A percentile compares a stretch with the other conserved stretches of the same genome.
Conservation (phyloP, 169 alveolate species). For the Neospora caninum region DNA sequence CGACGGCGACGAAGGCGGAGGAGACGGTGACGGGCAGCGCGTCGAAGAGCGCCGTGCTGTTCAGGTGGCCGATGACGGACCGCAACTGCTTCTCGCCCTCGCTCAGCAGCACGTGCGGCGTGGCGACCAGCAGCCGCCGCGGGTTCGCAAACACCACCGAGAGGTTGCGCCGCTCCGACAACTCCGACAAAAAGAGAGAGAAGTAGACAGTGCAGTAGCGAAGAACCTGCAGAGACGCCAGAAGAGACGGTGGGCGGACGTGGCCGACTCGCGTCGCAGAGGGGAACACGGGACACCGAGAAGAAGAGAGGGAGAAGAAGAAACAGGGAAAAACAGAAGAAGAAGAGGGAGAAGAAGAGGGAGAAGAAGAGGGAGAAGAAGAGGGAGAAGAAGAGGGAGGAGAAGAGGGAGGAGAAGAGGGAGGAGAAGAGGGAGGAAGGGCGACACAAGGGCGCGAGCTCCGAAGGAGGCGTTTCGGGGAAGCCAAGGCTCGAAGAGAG, state of each 20-base stretch:
- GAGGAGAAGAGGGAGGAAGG: too few species aligned
- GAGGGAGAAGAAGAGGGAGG: too few species aligned
- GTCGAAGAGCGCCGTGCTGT: slow-evolving; percentile 3
- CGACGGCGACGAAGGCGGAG: slow-evolving; percentile 19
- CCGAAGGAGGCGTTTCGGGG: too few species aligned
- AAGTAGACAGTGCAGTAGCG: slow-evolving; percentile 28
- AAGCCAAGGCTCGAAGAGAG: too few species aligned
- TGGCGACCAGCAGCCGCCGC: slow-evolving; percentile 29
- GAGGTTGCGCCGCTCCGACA: not conserved
- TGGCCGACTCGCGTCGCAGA: not conserved
- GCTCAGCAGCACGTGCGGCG: not conserved
- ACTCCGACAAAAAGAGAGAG: slow-evolving; percentile 27
- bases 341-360: not conserved
- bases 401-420: too few species aligned
- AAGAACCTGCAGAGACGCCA: not conserved
- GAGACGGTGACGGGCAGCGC: slow-evolving; percentile 6
- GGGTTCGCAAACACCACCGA: slow-evolving; percentile 15
- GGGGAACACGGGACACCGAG: not conserved
- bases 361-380: too few species aligned
- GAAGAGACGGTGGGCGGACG: not conserved
- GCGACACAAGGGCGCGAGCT: too few species aligned
- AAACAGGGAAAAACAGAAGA: not conserved
- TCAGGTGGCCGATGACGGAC: not conserved
- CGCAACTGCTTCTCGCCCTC: not conserved
- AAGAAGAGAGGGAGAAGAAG: not conserved